Percentiles rank a stretch among this genome's conserved stretches.
These are phyloP conservation scores for Endocalyx cinctus DNA, from an alignment of 2,329 filamentous ascomycete genomes.

Conservation along the genomic window DNA sequence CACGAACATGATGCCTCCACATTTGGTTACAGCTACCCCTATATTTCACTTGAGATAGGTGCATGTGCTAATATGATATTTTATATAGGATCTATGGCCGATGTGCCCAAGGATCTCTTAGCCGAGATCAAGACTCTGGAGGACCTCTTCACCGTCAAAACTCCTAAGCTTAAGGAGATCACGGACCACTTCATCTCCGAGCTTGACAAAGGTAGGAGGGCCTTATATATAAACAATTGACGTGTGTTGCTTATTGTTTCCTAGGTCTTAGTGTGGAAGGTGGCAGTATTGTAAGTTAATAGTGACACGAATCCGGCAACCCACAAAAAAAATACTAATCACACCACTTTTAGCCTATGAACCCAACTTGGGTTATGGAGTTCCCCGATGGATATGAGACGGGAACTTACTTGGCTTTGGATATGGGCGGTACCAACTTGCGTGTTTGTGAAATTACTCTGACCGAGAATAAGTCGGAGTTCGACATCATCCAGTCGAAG, in stretches of 20 bases:
- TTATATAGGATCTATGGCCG: constrained; percentile 73
- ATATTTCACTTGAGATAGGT: no score
- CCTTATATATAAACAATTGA: not conserved
- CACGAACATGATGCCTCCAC: no score
- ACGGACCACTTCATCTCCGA: constrained; percentile 86
- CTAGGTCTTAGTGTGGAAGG: constrained; percentile 79
- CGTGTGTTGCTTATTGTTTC: constrained; percentile 6
- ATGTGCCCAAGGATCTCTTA: constrained; percentile 81
- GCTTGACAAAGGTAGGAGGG: constrained; percentile 73
- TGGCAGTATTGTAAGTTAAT: constrained; percentile 83
- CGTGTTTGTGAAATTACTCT: constrained; percentile 91
- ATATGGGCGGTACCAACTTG: constrained; percentile 95
- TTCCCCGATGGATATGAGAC: constrained; percentile 84
- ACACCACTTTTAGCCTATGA: constrained; percentile 69
- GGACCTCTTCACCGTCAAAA: constrained; percentile 74
- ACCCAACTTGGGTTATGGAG: constrained; percentile 91
- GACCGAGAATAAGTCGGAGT: constrained; percentile 81
- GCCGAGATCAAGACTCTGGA: constrained; percentile 79
- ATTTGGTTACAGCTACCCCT: no score
- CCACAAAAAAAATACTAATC: not conserved
- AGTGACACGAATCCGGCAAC: no score
- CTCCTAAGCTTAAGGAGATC: constrained; percentile 79
- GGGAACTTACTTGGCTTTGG: constrained; percentile 82
- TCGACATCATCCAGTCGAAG: constrained; percentile 93
- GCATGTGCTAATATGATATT: no score